Evolutionary conservation across 768 basidiomycete species (phyloP), one percentile per base, ranked within the genome.

Genomic region (Suillus cothurnatus): DNA sequence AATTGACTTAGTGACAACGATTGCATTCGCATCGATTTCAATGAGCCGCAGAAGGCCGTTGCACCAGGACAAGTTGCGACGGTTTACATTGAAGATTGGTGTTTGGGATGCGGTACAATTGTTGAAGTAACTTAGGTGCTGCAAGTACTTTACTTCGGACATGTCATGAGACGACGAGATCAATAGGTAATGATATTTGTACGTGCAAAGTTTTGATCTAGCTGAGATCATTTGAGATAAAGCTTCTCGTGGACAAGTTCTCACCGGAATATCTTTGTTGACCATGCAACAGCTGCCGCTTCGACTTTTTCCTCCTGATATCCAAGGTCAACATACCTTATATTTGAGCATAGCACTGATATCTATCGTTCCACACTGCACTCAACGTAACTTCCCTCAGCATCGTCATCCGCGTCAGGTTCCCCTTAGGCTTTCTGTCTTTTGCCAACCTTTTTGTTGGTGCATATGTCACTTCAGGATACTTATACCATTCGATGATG

Each of bases 51-150:
- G 58, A 84, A 85, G 49, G 90, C 87, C 7, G 87, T 95, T 19
- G 83, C 93, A 0, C 85, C 88, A 0, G 96, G 96, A 1, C 96
- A 98, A 76, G 85, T 92, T 34, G 89, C 88, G 7, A 88, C 85
- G 0, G 68, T 97, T 2, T 97, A 88, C 76, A 82, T 87, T 63
- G 87, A 81, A 2, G 83, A 88, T 53, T 90, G 90, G 88, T 95
- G 94, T 75, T 80, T 97, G 36, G 95, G 95, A 3, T 91, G 90
- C 71, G 95, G 94, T 38, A 77, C 83, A 7, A 95, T 97, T 58
- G 67, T 72, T 3, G 67, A 68, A 23, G 75, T 70, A 12, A 39
- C 66, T 58, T 64, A 64, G 68, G 63, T 26, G 26, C 19, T 3
- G 1, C 34, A n/a, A n/a, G n/a, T n/a, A 38, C n/a, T 38, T 4